phyloP scores from a whole-genome alignment of 176 grass and related monocot species.

The Paspalum notatum region DNA sequence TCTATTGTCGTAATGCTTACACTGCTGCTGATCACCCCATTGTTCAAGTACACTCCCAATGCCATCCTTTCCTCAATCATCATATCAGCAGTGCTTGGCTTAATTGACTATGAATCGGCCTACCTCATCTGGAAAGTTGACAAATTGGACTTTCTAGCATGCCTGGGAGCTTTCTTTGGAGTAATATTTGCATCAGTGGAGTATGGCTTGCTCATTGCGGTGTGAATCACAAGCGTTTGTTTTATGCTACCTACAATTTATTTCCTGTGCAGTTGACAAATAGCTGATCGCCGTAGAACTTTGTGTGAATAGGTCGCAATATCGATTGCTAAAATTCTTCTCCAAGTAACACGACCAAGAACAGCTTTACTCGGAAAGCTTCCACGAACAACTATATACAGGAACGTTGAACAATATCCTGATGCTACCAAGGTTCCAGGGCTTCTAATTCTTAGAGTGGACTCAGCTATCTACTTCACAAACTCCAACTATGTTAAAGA shows the following conservation, averaged over 20 bases:
- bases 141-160: conserved; percentile 80
- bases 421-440: conserved; percentile 66
- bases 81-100: conserved; percentile 66
- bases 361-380: conserved; percentile 79
- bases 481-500: conserved; percentile 31
- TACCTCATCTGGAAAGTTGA: conserved; percentile 89
- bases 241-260: not conserved
- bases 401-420: conserved; percentile 81
- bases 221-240: conserved; percentile 13
- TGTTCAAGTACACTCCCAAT: conserved; percentile 94
- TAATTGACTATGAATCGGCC: conserved; percentile 70
- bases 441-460: conserved; percentile 74
- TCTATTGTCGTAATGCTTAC: conserved; percentile 78
- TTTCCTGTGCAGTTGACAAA: not conserved
- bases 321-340: conserved; percentile 82
- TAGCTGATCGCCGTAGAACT: not conserved
- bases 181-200: conserved; percentile 84
- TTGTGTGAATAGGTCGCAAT: conserved; percentile 62
- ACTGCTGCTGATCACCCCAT: conserved; percentile 67
- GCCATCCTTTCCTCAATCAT: conserved; percentile 84
- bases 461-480: conserved; percentile 89
- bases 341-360: conserved; percentile 86
- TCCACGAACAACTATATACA: conserved; percentile 69
- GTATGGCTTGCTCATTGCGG: conserved; percentile 78
- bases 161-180: conserved; percentile 82